These are phyloP conservation scores for Poronia punctata DNA, from an alignment of 495 filamentous ascomycete species.

Conservation along the genomic window DNA sequence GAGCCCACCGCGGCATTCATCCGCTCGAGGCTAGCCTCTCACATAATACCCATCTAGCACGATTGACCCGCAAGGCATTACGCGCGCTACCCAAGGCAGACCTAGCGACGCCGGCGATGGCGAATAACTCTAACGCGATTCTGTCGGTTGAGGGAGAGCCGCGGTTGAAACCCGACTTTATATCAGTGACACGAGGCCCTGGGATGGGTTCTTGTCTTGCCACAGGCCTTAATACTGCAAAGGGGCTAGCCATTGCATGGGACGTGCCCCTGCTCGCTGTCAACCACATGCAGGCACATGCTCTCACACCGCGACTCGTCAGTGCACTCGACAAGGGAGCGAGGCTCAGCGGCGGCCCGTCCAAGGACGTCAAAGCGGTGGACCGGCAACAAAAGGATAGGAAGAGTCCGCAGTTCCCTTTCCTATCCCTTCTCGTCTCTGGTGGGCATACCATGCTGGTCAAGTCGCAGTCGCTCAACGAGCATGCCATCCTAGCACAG, in stretches of 20 bases:
- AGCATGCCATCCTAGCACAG: constrained; percentile 65
- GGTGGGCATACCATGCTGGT: constrained; percentile 89
- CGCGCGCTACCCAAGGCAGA: constrained; percentile 37
- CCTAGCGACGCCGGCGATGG: constrained; percentile 7
- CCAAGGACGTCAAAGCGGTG: background rate
- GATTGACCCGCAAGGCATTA: constrained; percentile 59
- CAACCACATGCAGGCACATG: constrained; percentile 96
- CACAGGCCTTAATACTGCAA: constrained; percentile 74
- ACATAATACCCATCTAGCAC: constrained; percentile 61
- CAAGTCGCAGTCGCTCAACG: constrained; percentile 52
- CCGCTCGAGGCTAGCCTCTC: constrained; percentile 65
- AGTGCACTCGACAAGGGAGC: constrained; percentile 42
- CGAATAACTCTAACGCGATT: constrained; percentile 7
- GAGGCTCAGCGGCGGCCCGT: too few relatives aligned
- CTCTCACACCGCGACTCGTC: constrained; percentile 79
- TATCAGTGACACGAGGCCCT: constrained; percentile 81
- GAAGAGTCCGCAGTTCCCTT: constrained; percentile 59
- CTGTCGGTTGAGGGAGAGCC: constrained; percentile 14
- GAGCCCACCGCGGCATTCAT: constrained; percentile 65
- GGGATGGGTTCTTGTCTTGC: constrained; percentile 74
- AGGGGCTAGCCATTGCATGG: constrained; percentile 81
- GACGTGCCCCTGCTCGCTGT: constrained; percentile 74
- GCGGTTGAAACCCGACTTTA: constrained; percentile 62
- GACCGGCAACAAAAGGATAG: background rate
- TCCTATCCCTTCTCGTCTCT: constrained; percentile 82